A percentile compares a stretch with the other conserved stretches of the same genome.
Conservation (phyloP, 441 rosid species). For the Omphalea diandra region DNA sequence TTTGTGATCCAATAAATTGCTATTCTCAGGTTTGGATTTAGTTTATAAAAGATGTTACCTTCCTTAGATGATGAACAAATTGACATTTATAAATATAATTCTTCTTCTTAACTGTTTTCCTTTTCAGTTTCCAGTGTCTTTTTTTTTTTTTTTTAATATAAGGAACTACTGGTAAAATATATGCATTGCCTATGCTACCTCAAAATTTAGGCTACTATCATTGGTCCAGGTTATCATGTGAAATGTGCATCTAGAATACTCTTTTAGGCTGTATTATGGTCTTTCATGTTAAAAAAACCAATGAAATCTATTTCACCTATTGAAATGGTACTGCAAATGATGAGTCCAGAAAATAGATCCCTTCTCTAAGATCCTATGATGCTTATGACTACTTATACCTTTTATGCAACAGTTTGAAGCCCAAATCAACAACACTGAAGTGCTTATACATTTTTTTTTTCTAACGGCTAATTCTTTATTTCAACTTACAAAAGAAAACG, state of each 20-base stretch:
- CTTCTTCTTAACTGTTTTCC: neutral
- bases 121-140: neutral
- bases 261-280: neutral
- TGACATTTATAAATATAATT: neutral
- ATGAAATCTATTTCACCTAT: neutral
- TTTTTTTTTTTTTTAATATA: too few relatives aligned
- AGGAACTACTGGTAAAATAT: neutral
- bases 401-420: conserved; percentile 81
- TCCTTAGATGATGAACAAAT: neutral
- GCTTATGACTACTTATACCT: conserved; percentile 14
- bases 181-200: neutral
- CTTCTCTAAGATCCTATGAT: neutral
- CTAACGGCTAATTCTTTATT: too few relatives aligned
- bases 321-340: neutral
- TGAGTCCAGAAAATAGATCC: neutral
- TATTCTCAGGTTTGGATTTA: neutral
- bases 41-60: neutral
- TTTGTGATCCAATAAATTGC: neutral
- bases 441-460: conserved; percentile 87
- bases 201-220: neutral
- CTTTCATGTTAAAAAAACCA: neutral
- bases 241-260: neutral
- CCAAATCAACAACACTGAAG: conserved; percentile 65
- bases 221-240: neutral
- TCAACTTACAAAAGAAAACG: too few relatives aligned